Percentiles rank a stretch among this genome's conserved stretches.
These are phyloP conservation scores for Astragalus membranaceus DNA, from an alignment of 306 rosid genomes.

Conservation along the genomic window DNA sequence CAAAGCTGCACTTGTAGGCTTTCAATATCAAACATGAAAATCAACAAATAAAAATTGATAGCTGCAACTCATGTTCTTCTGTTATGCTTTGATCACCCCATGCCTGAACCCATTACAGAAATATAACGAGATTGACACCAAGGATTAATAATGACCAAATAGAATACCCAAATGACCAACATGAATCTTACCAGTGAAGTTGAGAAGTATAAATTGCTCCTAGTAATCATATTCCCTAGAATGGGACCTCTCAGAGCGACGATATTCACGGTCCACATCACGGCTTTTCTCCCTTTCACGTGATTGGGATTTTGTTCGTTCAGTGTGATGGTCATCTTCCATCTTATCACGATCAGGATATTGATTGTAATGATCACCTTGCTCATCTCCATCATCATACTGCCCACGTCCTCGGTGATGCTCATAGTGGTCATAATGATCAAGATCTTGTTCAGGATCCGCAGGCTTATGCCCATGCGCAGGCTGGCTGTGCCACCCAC, in stretches of 20 bases:
- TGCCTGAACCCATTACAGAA: slow-evolving; percentile 8
- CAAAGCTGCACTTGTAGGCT: slow-evolving; percentile 5
- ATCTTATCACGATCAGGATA: slow-evolving; percentile 52
- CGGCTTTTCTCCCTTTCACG: slow-evolving; percentile 62
- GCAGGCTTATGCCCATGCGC: slow-evolving; percentile 59
- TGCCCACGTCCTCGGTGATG: slow-evolving; percentile 47
- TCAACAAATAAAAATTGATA: background rate
- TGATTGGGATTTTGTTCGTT: slow-evolving; percentile 50
- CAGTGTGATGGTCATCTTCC: slow-evolving; percentile 64
- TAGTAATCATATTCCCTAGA: slow-evolving; percentile 69
- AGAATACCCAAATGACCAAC: slow-evolving; percentile 5
- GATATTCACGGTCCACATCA: slow-evolving; percentile 56
- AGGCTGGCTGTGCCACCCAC: slow-evolving; percentile 59
- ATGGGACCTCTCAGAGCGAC: slow-evolving; percentile 59
- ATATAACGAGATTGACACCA: background rate
- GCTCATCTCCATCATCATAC: slow-evolving; percentile 56
- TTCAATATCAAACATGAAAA: slow-evolving; percentile 12
- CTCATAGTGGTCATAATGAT: slow-evolving; percentile 47
- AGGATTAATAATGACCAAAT: slow-evolving; percentile 3
- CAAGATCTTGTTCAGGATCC: slow-evolving; percentile 59
- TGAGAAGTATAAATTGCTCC: background rate
- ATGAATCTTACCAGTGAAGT: slow-evolving; percentile 28
- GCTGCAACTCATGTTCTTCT: slow-evolving; percentile 12
- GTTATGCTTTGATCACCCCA: slow-evolving; percentile 13
- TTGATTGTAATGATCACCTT: slow-evolving; percentile 51